Evolutionary conservation across 441 rosid species (phyloP).

Genomic region (Erodium moschatum): DNA sequence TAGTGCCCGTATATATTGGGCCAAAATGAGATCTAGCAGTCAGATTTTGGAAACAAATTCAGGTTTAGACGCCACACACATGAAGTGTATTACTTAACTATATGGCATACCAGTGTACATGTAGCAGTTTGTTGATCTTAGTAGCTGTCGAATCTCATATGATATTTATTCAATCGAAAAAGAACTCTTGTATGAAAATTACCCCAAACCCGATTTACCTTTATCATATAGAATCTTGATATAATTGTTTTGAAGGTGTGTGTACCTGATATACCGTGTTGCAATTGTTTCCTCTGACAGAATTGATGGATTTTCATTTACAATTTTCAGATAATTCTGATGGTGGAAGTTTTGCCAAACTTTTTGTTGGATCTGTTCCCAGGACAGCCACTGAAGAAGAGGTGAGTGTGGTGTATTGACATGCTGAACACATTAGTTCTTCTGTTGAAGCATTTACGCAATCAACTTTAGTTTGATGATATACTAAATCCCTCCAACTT

Average conservation of each 20-base stretch:
- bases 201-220: background rate
- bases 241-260: background rate
- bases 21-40: too few relatives aligned
- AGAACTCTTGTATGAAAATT: background rate
- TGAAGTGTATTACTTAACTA: background rate
- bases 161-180: background rate
- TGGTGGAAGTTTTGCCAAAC: slow-evolving; percentile 64
- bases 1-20: too few relatives aligned
- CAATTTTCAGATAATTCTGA: slow-evolving; percentile 41
- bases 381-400: slow-evolving; percentile 77
- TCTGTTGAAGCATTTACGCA: background rate
- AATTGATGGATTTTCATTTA: slow-evolving; percentile 16
- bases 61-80: too few relatives aligned
- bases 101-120: background rate
- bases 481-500: background rate
- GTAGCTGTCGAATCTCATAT: background rate
- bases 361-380: slow-evolving; percentile 98
- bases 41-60: too few relatives aligned
- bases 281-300: background rate
- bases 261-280: background rate
- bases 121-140: background rate
- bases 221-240: background rate
- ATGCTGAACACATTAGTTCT: background rate
- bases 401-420: slow-evolving; percentile 41
- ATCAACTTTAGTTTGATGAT: background rate